Evolutionary conservation across 1,284 basidiomycete species (phyloP), one percentile per base, ranked within the genome.

Genomic region (Leccinum variabile): DNA sequence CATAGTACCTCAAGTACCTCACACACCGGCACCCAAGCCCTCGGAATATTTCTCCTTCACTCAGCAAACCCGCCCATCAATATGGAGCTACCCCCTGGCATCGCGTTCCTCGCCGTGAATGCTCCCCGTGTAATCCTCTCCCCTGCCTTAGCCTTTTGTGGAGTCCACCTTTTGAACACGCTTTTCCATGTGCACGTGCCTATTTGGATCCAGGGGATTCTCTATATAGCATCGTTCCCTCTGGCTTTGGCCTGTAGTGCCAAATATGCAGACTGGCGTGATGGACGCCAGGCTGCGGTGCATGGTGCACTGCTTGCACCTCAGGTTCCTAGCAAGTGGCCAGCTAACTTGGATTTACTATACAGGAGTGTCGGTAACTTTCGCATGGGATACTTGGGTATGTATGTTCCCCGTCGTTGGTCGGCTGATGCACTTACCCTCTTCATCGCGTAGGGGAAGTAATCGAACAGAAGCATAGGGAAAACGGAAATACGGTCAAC

Each of bases 221-320:
- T 70, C 25, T 74, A 58, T 33, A 6, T 72, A 25, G 57, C 69
- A 16, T 72, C 73, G 4, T 65, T 75, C 18, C 77, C 76, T 2
- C 44, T 71, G 9, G 67, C 65, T 18, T 49, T 79, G 5, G 65
- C 66, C 0, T 52, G 70, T 1, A 64, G 60, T 25, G 50, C 68
- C 28, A 52, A 63, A 1, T 74, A 69, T 58, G 55, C 61, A 37
- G 68, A 75, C 35, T 57, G 69, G n/a, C 61, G 62, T 3, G 62
- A 77, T 44, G 67, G 59, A n/a, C 68, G 69, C 3, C 68, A 71
- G 22, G 78, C 79, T 37, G 67, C 69, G 8, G 59, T 69, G 25
- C 66, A 67, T 28, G 77, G 76, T 3, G 79, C 79, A 3, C 67
- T 72, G 22, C 61, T 77, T 1, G 68, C 75, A 1, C 75, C 77